Conservation (phyloP, 805 yeast genomes). For the Geotrichum ghanense region DNA sequence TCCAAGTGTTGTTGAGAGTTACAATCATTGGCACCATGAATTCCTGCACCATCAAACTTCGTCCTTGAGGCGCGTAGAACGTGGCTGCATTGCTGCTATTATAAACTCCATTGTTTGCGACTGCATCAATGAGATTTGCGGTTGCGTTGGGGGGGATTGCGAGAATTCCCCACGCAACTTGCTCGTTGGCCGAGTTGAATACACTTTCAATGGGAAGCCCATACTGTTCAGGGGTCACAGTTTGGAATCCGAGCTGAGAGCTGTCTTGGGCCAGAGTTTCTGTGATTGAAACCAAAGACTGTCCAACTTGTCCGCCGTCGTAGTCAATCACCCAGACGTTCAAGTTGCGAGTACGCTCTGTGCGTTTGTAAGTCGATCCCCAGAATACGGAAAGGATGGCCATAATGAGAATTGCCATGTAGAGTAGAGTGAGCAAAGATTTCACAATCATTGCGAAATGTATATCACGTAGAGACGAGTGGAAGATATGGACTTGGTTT, state of each 20-base stretch:
- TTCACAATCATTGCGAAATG: background rate
- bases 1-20: background rate
- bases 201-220: conserved; percentile 12
- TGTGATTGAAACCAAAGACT: conserved; percentile 14
- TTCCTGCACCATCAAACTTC: conserved; percentile 44
- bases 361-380: conserved; percentile 33
- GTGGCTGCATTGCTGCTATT: conserved; percentile 26
- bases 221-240: background rate
- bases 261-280: conserved; percentile 24
- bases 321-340: conserved; percentile 32
- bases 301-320: conserved; percentile 17
- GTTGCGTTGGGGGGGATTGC: conserved; percentile 42
- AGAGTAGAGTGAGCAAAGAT: background rate
- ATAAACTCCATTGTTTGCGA: conserved; percentile 24
- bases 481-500: background rate
- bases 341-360: conserved; percentile 24
- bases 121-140: conserved; percentile 28
- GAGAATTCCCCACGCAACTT: conserved; percentile 53
- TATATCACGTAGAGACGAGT: background rate
- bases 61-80: conserved; percentile 48
- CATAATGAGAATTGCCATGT: conserved; percentile 14
- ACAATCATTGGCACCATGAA: background rate
- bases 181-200: conserved; percentile 36
- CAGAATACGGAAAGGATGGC: conserved; percentile 36
- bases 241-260: conserved; percentile 9